Percentiles rank a stretch among this genome's conserved stretches.
phyloP scores from a whole-genome alignment of 495 filamentous ascomycete genomes.

The Aspergillus sclerotiicarbonarius region DNA sequence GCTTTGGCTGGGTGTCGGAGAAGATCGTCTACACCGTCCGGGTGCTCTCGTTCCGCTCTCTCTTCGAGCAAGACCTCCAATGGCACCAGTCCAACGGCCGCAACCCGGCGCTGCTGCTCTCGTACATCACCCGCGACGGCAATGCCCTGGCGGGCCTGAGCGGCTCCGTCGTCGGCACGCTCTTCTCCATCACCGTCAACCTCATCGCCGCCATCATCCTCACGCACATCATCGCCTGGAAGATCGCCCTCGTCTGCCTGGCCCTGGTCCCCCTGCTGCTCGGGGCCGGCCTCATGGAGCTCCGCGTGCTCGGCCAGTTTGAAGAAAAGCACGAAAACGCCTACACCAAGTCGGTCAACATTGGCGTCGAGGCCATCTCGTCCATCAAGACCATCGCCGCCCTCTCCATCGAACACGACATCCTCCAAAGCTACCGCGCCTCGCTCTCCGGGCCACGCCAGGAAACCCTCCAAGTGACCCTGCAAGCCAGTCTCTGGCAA shows the following conservation, averaged over 20 bases:
- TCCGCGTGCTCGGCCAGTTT: constrained; percentile 51
- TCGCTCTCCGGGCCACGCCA: constrained; percentile 42
- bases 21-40: constrained; percentile 50
- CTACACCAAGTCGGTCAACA: constrained; percentile 49
- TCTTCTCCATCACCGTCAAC: constrained; percentile 47
- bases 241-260: constrained; percentile 40
- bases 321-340: constrained; percentile 58
- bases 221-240: constrained; percentile 45
- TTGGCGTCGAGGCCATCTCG: constrained; percentile 50
- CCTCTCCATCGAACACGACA: constrained; percentile 45
- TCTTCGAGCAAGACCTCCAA: constrained; percentile 53
- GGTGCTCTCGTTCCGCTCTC: constrained; percentile 48
- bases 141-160: constrained; percentile 48
- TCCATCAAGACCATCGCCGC: constrained; percentile 56
- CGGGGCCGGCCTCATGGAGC: constrained; percentile 49
- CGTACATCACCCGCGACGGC: constrained; percentile 51
- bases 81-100: constrained; percentile 54
- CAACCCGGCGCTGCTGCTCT: constrained; percentile 44
- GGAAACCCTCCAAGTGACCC: constrained; percentile 46
- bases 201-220: constrained; percentile 44
- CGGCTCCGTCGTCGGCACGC: constrained; percentile 42
- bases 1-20: constrained; percentile 53
- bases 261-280: constrained; percentile 44
- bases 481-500: constrained; percentile 51
- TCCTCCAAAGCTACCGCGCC: constrained; percentile 36